These are phyloP conservation scores for Geotrichum klebahnii DNA, from an alignment of 1,139 yeast species.

Conservation along the genomic window DNA sequence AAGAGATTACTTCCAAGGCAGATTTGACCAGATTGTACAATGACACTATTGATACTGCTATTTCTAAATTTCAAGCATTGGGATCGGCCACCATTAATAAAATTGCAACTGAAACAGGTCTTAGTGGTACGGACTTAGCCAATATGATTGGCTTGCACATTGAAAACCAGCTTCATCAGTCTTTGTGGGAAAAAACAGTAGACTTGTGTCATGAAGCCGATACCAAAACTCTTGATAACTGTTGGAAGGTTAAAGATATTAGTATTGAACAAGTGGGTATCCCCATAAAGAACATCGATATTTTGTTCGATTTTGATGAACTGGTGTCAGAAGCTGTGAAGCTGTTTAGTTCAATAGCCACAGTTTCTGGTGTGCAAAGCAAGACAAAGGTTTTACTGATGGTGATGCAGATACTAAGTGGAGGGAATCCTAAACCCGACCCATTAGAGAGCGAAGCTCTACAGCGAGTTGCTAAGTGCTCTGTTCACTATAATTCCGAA, in stretches of 20 bases:
- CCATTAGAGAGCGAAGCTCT: slow-evolving; percentile 17
- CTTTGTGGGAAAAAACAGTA: slow-evolving; percentile 35
- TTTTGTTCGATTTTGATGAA: slow-evolving; percentile 41
- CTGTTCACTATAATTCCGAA: slow-evolving; percentile 24
- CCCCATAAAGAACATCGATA: slow-evolving; percentile 45
- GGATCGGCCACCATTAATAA: slow-evolving; percentile 34
- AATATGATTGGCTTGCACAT: slow-evolving; percentile 62
- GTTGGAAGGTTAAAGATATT: slow-evolving; percentile 49
- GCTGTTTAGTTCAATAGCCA: slow-evolving; percentile 51
- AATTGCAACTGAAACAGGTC: slow-evolving; percentile 37
- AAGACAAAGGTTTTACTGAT: slow-evolving; percentile 54
- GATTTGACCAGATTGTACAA: slow-evolving; percentile 40
- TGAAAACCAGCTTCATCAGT: slow-evolving; percentile 61
- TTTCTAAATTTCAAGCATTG: slow-evolving; percentile 42
- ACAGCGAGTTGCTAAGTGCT: slow-evolving; percentile 22
- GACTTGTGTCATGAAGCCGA: slow-evolving; percentile 38
- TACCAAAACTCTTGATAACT: slow-evolving; percentile 37
- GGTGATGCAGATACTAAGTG: slow-evolving; percentile 53
- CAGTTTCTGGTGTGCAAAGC: slow-evolving; percentile 49
- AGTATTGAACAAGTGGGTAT: slow-evolving; percentile 71
- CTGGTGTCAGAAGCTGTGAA: slow-evolving; percentile 52
- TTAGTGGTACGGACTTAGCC: slow-evolving; percentile 50
- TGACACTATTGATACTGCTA: slow-evolving; percentile 41
- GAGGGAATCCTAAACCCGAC: slow-evolving; percentile 21
- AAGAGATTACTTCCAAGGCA: slow-evolving; percentile 34